Conservation (phyloP, 352 stramenopile species). For the Phytophthora niederhauseri region DNA sequence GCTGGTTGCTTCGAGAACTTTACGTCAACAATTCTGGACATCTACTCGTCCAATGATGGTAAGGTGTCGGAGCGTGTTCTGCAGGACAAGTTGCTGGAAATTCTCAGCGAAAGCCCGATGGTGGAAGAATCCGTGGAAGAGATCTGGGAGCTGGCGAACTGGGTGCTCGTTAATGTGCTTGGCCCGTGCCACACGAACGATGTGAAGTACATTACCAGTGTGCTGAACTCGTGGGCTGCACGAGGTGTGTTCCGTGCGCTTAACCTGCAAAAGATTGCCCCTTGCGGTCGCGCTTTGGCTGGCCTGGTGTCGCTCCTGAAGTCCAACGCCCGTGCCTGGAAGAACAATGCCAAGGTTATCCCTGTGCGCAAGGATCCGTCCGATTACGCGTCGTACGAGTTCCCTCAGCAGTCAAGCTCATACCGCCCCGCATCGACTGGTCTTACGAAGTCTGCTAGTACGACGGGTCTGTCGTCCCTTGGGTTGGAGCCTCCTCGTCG, state of each 20-base stretch:
- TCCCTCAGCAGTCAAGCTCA: constrained; percentile 59
- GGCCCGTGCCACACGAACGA: constrained; percentile 95
- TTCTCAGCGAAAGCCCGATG: constrained; percentile 82
- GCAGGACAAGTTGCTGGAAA: constrained; percentile 84
- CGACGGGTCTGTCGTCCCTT: constrained; percentile 79
- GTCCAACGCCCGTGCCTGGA: constrained; percentile 69
- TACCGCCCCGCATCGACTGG: constrained; percentile 49
- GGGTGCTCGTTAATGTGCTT: constrained; percentile 95
- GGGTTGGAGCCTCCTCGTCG: constrained; percentile 75
- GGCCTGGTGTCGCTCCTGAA: constrained; percentile 77
- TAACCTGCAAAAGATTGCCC: constrained; percentile 70
- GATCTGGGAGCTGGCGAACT: constrained; percentile 97
- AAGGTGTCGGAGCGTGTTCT: constrained; percentile 73
- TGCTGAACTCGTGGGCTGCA: constrained; percentile 79
- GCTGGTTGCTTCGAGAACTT: constrained; percentile 97
- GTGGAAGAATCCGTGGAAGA: constrained; percentile 94
- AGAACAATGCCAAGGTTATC: constrained; percentile 83
- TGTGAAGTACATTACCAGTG: constrained; percentile 91
- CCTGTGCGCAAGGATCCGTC: constrained; percentile 82
- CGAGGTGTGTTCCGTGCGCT: constrained; percentile 82
- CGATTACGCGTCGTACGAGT: constrained; percentile 88
- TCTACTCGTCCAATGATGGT: constrained; percentile 65
- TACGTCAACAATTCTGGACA: constrained; percentile 70
- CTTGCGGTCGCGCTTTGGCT: constrained; percentile 69
- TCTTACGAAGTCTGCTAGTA: constrained; percentile 91